Base-by-base conservation (phyloP, 208 protist species). In the Borovskyia barvae region DNA sequence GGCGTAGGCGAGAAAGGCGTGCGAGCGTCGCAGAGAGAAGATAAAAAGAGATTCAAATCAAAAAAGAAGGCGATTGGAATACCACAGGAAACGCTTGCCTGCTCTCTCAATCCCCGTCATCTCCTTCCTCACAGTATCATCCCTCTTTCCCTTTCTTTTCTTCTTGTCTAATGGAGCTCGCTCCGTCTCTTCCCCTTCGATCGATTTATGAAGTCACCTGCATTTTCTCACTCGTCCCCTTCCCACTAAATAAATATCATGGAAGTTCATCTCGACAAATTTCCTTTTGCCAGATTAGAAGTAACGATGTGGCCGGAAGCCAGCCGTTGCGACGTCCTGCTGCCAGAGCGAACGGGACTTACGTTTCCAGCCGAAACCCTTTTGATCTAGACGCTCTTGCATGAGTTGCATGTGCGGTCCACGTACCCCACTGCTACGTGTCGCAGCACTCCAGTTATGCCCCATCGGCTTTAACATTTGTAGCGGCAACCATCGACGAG, bases 321-420 rank as follows among this genome's bases (percentile, higher is more conserved):
- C 87, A 28, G 80, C 78, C 2, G 87, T 94, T 42, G 57, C 75
- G 46, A 88, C 76, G 50, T 94, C 87, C 46, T 91, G 87, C 71
- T 94, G 87, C 87, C 87, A 94, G 2, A 94, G 72, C 0, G 77
- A 90, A 35, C 87, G 77, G 0, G 84, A 87, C 66, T 92, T 94
- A 15, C 76, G 70, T 55, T 94, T 94, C 83, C 84, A 94, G 2
- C 87, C 87, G 63, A 94, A 92, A 24, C 87, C 87, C 59, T 90
- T 90, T 36, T 79, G 75, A 63, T 94, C 82, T 14, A 94, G 57
- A 15, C 87, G 78, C 51, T 94, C 84, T 55, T 94, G 87, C 68
- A 81, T 72, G n/a, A 94, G 75, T 42, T 87, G 77, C 75, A 79
- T 82, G 51, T 72, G 53, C 36, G 79, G 84, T 3, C 80, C 77